Percentiles rank a stretch among this genome's conserved stretches.
Evolutionary conservation across 345 rosid species (phyloP).

Genomic region (Moricandia arvensis): DNA sequence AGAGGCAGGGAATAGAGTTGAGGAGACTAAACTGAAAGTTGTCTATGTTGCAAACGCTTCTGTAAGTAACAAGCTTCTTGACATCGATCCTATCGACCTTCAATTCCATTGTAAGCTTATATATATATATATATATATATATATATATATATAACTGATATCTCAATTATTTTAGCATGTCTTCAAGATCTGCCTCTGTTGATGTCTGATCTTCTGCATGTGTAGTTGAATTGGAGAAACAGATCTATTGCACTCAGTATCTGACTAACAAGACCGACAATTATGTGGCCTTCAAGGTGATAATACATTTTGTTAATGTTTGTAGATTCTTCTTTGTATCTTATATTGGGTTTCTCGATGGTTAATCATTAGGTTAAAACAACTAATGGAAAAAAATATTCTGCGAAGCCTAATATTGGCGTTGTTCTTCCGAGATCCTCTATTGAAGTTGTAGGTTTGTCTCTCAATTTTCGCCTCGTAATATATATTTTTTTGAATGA

Average conservation of each 20-base stretch:
- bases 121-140: too few species aligned
- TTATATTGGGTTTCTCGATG: background rate
- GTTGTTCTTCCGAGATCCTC: constrained; percentile 70
- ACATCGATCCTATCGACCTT: constrained; percentile 72
- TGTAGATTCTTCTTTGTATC: constrained; percentile 2
- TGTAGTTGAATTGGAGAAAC: constrained; percentile 74
- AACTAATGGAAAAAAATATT: constrained; percentile 84
- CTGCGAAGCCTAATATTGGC: constrained; percentile 80
- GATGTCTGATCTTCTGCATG: background rate
- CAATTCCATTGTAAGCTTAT: constrained; percentile 60
- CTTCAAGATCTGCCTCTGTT: background rate
- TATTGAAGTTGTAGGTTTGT: constrained; percentile 67
- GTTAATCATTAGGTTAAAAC: constrained; percentile 59
- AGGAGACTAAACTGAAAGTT: too few species aligned
- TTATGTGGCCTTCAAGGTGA: constrained; percentile 82
- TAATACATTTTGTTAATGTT: background rate
- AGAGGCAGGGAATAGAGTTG: too few species aligned
- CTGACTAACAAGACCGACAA: constrained; percentile 60
- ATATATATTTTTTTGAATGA: too few species aligned
- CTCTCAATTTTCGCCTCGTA: background rate
- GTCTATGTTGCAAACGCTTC: too few species aligned
- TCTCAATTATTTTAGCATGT: background rate
- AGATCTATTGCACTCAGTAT: constrained; percentile 71
- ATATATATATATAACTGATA: too few species aligned
- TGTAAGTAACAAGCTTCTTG: constrained; percentile 68